These are phyloP conservation scores for Annulohypoxylon moriforme DNA, from an alignment of 495 filamentous ascomycete genomes.

Conservation along the genomic window DNA sequence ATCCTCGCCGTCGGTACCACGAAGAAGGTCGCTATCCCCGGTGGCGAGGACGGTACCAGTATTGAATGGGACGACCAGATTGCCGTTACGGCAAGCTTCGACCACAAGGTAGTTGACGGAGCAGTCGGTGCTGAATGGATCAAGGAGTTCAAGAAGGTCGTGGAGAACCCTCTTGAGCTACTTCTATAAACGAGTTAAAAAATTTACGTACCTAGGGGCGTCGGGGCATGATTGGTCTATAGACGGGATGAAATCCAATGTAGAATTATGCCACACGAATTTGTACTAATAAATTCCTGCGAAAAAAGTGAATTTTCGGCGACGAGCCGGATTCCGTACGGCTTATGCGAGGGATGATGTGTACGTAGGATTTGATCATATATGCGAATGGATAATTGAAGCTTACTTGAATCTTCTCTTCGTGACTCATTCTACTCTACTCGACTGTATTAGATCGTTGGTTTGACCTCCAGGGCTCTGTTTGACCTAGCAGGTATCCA, in stretches of 20 bases:
- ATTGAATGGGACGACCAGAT: constrained; percentile 99
- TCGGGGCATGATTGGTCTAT: constrained; percentile 50
- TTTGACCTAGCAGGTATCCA: too few relatives aligned
- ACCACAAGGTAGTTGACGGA: constrained; percentile 91
- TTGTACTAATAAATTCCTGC: constrained; percentile 49
- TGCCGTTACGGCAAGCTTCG: constrained; percentile 91
- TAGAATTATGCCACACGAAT: constrained; percentile 49
- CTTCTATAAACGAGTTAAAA: constrained; percentile 70
- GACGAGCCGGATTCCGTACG: background rate
- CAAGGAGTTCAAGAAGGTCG: constrained; percentile 93
- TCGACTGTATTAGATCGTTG: background rate
- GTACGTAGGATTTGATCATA: constrained; percentile 2
- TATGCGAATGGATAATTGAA: constrained; percentile 4
- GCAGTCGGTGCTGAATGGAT: constrained; percentile 98
- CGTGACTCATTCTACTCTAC: background rate
- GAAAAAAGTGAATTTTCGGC: constrained; percentile 20
- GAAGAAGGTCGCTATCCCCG: constrained; percentile 92
- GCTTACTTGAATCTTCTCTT: too few relatives aligned
- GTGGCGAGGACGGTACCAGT: constrained; percentile 80
- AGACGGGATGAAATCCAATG: constrained; percentile 48
- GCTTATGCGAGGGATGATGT: background rate
- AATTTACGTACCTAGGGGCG: constrained; percentile 39
- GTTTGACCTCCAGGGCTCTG: too few relatives aligned
- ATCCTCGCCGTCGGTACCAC: constrained; percentile 96
- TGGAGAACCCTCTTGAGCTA: constrained; percentile 96